Evolutionary conservation across 192 early-diverging fungal genomes (phyloP), one percentile per base, ranked within the genome.

Genomic region (Mortierella hygrophila): DNA sequence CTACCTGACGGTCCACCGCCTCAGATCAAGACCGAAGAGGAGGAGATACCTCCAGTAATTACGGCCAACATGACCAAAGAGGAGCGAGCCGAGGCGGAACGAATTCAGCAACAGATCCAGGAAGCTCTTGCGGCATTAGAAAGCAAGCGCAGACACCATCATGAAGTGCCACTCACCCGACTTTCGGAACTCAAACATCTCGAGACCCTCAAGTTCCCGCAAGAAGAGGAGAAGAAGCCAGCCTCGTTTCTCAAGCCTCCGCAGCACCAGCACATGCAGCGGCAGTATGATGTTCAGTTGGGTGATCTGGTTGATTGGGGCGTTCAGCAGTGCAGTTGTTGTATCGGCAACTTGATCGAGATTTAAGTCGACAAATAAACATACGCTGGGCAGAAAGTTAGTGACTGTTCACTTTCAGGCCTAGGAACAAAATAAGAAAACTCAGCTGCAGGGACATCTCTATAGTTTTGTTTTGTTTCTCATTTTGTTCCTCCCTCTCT

Each of bases 311-410:
- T 46, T 4, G 76, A 83, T n/a, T 72, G 70, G 69, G 81, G 77
- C 41, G 47, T 83, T 47, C 76, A 83, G 81, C 75, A 78, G n/a
- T 83, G 81, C 38, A 83, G 81, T 38, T 83, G 81, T 46, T 83
- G 81, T 60, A 83, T 83, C 47, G 81, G 81, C 26, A 26, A 26
- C 6, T 44, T 83, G 76, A 83, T 83, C 23, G 81, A 83, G 20
- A 78, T 83, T 26, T 83, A 42, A 76, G 10, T 15, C 23, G 6
- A 26, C 7, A 44, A 72, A 72, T 29, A 32, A 73, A 73, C 16
- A 52, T 52, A 18, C 49, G 18, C 5, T 52, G 5, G 15, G 16
- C 49, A 20, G 49, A 11, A 46, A 46, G 13, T 15, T 11, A 11
- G 42, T 44, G 44, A 15, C 44, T 46, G 42, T 44, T 44, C 42